A percentile compares a stretch with the other conserved stretches of the same genome.
These are phyloP conservation scores for Parascedosporium putredinis DNA, from an alignment of 2,329 filamentous ascomycete species.

Conservation along the genomic window DNA sequence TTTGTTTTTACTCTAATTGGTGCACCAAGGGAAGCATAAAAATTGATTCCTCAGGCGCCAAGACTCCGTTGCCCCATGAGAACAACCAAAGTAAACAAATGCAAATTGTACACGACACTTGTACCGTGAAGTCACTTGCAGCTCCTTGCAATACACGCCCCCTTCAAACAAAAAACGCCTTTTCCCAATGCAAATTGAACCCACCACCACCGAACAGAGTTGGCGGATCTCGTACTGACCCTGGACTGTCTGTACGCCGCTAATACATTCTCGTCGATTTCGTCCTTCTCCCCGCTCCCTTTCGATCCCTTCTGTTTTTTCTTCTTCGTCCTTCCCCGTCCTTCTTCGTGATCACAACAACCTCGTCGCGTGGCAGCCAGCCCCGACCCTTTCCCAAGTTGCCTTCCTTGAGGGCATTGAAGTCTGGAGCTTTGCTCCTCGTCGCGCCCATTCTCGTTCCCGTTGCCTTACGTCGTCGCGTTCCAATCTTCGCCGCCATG, in stretches of 20 bases:
- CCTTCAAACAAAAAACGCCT: conserved; percentile 3
- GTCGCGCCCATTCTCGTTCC: conserved; percentile 21
- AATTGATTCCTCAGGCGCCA: not conserved
- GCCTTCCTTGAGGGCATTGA: not conserved
- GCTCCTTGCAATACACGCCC: too few relatives aligned
- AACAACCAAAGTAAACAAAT: not conserved
- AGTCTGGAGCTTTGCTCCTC: conserved; percentile 26
- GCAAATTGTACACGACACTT: not conserved
- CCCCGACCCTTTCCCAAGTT: too few relatives aligned
- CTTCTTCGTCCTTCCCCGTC: not conserved
- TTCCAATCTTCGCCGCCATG: conserved; percentile 19
- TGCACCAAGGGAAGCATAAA: not conserved
- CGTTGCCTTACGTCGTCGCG: conserved; percentile 14
- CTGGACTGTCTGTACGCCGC: not conserved
- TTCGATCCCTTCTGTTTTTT: not conserved
- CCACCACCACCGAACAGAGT: not conserved
- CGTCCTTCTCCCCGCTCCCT: not conserved
- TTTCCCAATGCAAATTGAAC: not conserved
- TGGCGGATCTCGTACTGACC: not conserved
- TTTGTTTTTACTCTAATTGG: too few relatives aligned
- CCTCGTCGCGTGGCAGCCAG: not conserved
- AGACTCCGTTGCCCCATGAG: not conserved
- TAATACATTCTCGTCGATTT: not conserved
- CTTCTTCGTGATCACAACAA: not conserved
- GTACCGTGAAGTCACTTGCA: not conserved